Base-by-base conservation (phyloP, 75 land plant species). In the Larix kaempferi region DNA sequence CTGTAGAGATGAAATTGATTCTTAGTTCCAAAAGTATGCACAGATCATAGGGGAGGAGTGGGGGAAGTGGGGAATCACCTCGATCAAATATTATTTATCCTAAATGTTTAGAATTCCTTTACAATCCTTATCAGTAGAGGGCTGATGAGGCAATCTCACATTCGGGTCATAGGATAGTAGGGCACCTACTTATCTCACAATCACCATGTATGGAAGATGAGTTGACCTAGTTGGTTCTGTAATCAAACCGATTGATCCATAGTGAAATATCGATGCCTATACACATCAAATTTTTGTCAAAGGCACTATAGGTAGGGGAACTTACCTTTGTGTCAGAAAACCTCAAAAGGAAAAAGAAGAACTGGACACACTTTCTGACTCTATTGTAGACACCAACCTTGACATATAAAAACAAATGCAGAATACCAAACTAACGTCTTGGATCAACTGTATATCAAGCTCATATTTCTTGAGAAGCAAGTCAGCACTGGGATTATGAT, bases 201-300 rank as follows among this genome's bases (percentile, higher is more conserved):
- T 65, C 8, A 80, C 41, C 89, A 90, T 87, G 27, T 93, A 89
- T 11, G 86, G 88, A 10, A 90, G 33, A 62, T 93, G 93, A 33
- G 93, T 80, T 58, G 95, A 93, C 63, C 84, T 82, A 29, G 93
- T 87, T 8, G 93, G 95, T 44, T 93, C 91, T 55, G 83, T 74
- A 14, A 92, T 92, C 63, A 92, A 65, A 78, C 95, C 90, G 23
- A 92, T 92, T 6, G 92, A 92, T 16, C 95, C 95, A 75, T 86
- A 92, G 44, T 92, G 95, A 73, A 93, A 90, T 8, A n/a, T n/a
- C n/a, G n/a, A n/a, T n/a, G n/a, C n/a, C n/a, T n/a, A n/a, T n/a
- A n/a, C n/a, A n/a, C n/a, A n/a, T n/a, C n/a, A n/a, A n/a, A n/a
- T n/a, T n/a, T n/a, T n/a, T n/a, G n/a, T n/a, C n/a, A n/a, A n/a